Percentiles rank a stretch among this genome's conserved stretches.
Conservation (phyloP, 1,284 basidiomycete species). For the Ceratobasidium sp. region DNA sequence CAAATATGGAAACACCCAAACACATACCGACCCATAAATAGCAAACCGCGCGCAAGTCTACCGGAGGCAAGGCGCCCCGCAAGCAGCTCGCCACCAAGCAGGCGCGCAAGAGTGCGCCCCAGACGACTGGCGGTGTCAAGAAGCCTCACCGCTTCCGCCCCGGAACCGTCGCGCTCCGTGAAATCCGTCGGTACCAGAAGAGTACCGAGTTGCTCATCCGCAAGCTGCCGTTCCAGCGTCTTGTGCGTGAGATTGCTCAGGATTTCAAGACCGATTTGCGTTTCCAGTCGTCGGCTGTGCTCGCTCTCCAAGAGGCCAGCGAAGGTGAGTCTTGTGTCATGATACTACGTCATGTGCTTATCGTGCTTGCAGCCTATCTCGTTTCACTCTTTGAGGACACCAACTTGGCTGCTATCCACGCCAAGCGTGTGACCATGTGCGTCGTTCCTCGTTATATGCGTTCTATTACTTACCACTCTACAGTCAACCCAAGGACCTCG, state of each 20-base stretch:
- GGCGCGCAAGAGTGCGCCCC: slow-evolving; percentile 83
- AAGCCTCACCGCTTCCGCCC: slow-evolving; percentile 79
- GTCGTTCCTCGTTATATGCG: too few relatives aligned
- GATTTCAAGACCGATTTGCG: slow-evolving; percentile 75
- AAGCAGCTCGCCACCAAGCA: slow-evolving; percentile 94
- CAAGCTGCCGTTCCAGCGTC: slow-evolving; percentile 81
- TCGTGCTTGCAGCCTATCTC: slow-evolving; percentile 76
- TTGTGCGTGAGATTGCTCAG: slow-evolving; percentile 73
- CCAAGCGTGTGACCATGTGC: slow-evolving; percentile 84
- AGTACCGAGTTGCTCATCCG: slow-evolving; percentile 82
- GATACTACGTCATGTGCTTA: background rate
- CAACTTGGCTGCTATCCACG: slow-evolving; percentile 92
- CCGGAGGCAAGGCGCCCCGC: slow-evolving; percentile 87
- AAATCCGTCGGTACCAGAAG: slow-evolving; percentile 87
- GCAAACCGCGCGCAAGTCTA: slow-evolving; percentile 88
- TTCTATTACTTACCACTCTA: slow-evolving; percentile 56
- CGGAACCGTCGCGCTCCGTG: slow-evolving; percentile 84
- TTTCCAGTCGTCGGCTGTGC: slow-evolving; percentile 84
- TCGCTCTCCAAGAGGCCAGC: slow-evolving; percentile 82
- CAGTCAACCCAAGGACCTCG: slow-evolving; percentile 79
- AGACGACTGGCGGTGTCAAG: slow-evolving; percentile 85
- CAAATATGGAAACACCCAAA: slow-evolving; percentile 44
- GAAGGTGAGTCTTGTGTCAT: slow-evolving; percentile 63
- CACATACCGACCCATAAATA: slow-evolving; percentile 43
- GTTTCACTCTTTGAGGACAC: slow-evolving; percentile 92